Evolutionary conservation across 1,284 basidiomycete genomes (phyloP), one percentile per base, ranked within the genome.

Genomic region (Apiotrichum brassicae): DNA sequence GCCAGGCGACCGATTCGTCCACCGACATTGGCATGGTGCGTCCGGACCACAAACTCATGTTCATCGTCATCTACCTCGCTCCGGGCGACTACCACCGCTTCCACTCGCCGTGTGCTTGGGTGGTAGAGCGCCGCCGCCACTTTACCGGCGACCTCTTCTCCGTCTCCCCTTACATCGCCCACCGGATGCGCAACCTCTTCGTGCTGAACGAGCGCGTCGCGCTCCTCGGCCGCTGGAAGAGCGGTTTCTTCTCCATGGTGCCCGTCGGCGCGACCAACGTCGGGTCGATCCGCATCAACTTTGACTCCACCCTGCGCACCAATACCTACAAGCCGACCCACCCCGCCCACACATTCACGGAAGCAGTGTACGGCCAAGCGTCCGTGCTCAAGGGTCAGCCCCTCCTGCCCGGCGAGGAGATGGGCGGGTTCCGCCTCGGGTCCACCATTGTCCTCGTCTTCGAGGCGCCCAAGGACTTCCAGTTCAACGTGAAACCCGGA

Each of bases 11-110:
- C 5, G 54, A 59, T 23, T 33, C 49, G 20, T 50, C 55, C 16
- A 77, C 77, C 7, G 83, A 86, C 26, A 54, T 50, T 63, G 40
- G 59, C 64, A 25, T 43, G 46, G 25, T 53, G 69, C 80, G 60
- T 44, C 60, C 34, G 79, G 81, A 85, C 13, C 85, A 94, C 68
- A 81, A 83, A 42, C 81, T 97, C 33, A 94, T 83, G 76, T 98
- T 97, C 73, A 77, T 86, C 39, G 94, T 98, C 63, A 85, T 98
- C 59, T 99, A 99, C 75, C 85, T 99, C 48, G 94, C 94, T 1
- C 94, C 94, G 0, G 95, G 95, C 1, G 95, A 99, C 73, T 98
- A 98, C 71, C 94, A 98, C 68, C 83, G 92, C 33, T 99, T 97
- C 81, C 94, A 99, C 75, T 87, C 84, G 55, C 93, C 95, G 0